Base-by-base conservation (phyloP, 1,139 yeast genomes). In the Saccharomyces hybrid region DNA sequence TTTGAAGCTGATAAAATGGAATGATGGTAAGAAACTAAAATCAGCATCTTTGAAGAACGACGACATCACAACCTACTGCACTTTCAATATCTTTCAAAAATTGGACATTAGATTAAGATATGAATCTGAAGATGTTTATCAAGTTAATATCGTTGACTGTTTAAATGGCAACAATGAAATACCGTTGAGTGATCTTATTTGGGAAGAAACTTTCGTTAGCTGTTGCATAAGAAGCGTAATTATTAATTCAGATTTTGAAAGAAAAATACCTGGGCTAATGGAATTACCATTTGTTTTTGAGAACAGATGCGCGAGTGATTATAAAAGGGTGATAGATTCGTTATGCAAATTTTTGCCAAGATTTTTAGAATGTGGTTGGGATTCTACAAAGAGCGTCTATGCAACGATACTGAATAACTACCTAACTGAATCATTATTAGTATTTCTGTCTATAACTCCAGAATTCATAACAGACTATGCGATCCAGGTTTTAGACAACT, bases 141-240 rank as follows among this genome's bases (percentile, higher is more conserved):
- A 79, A 47, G 54, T 63, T 8, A 56, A 61, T 5, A 70, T 81
- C 2, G 75, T 77, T 57, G 69, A 69, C 47, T 62, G 56, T 2
- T 27, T 57, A 3, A 55, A 56, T 14, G 44, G 44, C 9, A 19
- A 38, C 6, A 38, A 38, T 19, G 44, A 23, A 44, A 63, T 55
- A 1, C 57, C 65, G 16, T 52, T 73, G 8, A 66, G 70, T 19
- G 75, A 74, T 0, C 67, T 69, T 25, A 57, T 79, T 29, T 91
- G 98, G 97, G 75, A 76, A 31, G 97, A 91, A 68, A 80, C 95
- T 0, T 87, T 83, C 68, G 83, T 89, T 52, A 82, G 88, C 55
- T 79, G 86, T 1, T 75, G 89, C 61, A 80, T 88, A 48, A 77
- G 98, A 62, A 75, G 88, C 14, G 68, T 91, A 31, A 71, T 89